Conservation (phyloP, 495 filamentous ascomycete species). For the Penicillium goetzii region DNA sequence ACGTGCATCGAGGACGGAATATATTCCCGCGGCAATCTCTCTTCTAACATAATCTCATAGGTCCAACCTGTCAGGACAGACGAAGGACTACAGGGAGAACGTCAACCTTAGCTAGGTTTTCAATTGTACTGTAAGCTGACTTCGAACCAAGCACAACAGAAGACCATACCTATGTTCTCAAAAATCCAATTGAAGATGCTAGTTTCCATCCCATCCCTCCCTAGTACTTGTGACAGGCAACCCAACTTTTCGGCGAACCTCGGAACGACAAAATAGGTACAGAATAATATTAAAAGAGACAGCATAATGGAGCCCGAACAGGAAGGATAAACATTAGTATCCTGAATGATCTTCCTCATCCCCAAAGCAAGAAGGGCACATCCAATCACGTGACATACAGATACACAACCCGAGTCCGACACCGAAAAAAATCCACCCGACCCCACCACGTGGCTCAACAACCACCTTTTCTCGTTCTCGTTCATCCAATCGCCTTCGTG, state of each 20-base stretch:
- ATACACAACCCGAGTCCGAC: neutral
- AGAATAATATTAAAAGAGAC: neutral
- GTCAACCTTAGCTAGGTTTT: too few relatives aligned
- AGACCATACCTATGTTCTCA: neutral
- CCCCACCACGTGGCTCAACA: neutral
- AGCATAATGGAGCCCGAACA: neutral
- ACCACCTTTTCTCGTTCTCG: neutral
- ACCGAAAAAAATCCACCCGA: neutral
- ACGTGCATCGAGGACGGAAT: too few relatives aligned
- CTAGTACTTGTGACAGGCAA: too few relatives aligned
- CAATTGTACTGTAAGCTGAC: too few relatives aligned
- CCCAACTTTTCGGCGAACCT: too few relatives aligned
- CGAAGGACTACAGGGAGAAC: too few relatives aligned
- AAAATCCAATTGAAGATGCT: neutral
- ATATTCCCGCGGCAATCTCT: too few relatives aligned
- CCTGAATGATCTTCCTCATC: neutral
- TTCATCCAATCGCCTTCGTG: constrained; percentile 24
- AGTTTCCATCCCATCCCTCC: neutral
- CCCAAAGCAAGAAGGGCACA: neutral
- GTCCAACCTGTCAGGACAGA: too few relatives aligned
- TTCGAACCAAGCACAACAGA: neutral
- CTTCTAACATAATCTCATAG: too few relatives aligned
- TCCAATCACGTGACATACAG: neutral
- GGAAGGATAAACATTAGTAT: too few relatives aligned
- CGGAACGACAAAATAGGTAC: neutral